These are phyloP conservation scores for Gonapodya prolifera DNA, from an alignment of 192 early-diverging fungal species.

Conservation along the genomic window DNA sequence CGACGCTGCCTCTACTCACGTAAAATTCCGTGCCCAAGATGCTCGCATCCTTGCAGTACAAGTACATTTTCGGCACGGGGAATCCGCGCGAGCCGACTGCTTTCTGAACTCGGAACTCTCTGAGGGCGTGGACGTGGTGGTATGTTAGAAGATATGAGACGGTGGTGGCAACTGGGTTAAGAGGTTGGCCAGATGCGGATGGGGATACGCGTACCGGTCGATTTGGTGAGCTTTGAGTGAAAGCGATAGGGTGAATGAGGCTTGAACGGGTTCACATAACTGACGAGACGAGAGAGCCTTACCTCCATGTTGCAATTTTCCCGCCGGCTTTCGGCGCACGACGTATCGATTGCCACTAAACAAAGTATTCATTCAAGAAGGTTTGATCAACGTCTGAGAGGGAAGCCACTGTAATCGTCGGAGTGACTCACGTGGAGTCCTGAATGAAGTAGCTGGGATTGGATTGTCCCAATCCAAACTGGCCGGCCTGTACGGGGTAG, in stretches of 20 bases:
- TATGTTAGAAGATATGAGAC: background rate
- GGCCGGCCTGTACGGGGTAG: slow-evolving; percentile 3
- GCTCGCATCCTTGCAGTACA: slow-evolving; percentile 1
- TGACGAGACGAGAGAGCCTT: background rate
- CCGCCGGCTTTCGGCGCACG: background rate
- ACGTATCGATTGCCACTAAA: background rate
- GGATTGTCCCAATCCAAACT: slow-evolving; percentile 1
- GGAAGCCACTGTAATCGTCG: too few relatives aligned
- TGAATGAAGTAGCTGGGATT: background rate
- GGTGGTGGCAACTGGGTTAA: background rate
- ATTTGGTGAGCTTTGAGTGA: background rate
- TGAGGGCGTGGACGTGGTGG: background rate
- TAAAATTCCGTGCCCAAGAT: background rate
- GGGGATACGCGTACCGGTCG: background rate
- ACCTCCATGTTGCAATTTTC: background rate
- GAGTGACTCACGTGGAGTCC: background rate
- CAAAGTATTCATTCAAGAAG: too few relatives aligned
- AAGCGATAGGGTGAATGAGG: background rate
- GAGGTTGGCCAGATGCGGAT: background rate
- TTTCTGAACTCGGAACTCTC: slow-evolving; percentile 2
- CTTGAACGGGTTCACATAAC: too few relatives aligned
- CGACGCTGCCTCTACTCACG: too few relatives aligned
- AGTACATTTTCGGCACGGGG: slow-evolving; percentile 3
- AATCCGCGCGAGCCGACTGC: background rate
- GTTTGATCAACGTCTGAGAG: too few relatives aligned